Conservation (phyloP, 2,329 filamentous ascomycete species). For the Trichoderma citrinoviride region DNA sequence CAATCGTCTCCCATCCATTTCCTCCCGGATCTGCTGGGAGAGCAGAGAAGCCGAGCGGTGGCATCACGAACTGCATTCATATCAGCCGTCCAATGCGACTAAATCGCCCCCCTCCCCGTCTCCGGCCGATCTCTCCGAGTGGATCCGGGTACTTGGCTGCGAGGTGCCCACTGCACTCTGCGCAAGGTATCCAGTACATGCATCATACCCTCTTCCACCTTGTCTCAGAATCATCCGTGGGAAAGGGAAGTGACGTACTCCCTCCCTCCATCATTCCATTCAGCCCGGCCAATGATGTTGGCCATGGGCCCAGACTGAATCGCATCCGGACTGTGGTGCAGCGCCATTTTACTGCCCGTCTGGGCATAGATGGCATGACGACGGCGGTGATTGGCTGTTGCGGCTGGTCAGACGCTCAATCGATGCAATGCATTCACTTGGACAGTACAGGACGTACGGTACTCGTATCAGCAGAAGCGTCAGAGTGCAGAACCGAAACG, state of each 20-base stretch:
- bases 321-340: conserved; percentile 6
- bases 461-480: not conserved
- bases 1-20: too few relatives aligned
- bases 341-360: conserved; percentile 6
- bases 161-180: not conserved
- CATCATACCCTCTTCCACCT: not conserved
- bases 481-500: not conserved
- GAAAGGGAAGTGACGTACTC: conserved; percentile 7
- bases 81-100: conserved; percentile 10
- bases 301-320: not conserved
- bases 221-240: not conserved
- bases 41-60: not conserved
- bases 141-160: not conserved
- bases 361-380: not conserved
- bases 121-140: conserved; percentile 17
- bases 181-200: conserved; percentile 5
- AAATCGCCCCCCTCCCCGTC: conserved; percentile 12
- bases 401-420: not conserved
- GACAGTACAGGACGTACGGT: not conserved
- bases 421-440: too few relatives aligned
- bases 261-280: conserved; percentile 1
- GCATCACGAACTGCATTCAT: not conserved
- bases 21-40: not conserved
- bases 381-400: not conserved
- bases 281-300: not conserved